These are phyloP conservation scores for Dichotomocladium elegans DNA, from an alignment of 371 early-diverging fungal genomes.

Conservation along the genomic window DNA sequence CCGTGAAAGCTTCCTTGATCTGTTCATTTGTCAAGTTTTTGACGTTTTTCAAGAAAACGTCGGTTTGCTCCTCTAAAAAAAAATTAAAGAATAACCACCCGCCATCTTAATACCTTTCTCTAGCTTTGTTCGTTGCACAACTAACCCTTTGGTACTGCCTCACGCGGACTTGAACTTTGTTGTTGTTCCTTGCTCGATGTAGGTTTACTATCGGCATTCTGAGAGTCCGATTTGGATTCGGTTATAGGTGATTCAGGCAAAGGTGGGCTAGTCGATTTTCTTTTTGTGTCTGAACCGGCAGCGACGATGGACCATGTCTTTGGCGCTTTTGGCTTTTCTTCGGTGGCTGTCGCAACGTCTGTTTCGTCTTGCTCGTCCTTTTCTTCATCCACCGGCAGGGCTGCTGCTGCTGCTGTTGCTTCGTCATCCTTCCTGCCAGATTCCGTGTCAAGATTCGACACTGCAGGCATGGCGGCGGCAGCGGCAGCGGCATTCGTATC, in stretches of 20 bases:
- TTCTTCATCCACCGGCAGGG: constrained; percentile 1
- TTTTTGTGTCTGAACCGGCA: not conserved
- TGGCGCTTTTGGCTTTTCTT: constrained; percentile 7
- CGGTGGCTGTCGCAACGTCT: not conserved
- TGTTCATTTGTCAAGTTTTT: constrained; percentile 27
- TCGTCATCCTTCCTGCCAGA: constrained; percentile 8
- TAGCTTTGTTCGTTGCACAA: not conserved
- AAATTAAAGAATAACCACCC: not conserved
- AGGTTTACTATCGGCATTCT: no score
- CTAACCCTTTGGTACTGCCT: constrained; percentile 8
- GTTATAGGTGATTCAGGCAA: no score
- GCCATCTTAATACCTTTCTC: not conserved
- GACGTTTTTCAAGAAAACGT: constrained; percentile 36
- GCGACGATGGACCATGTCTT: constrained; percentile 53
- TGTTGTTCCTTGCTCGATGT: not conserved
- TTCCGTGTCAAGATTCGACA: not conserved
- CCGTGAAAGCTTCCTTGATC: constrained; percentile 27
- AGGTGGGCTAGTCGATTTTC: no score
- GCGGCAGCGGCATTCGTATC: not conserved
- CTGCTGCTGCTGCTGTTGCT: constrained; percentile 12
- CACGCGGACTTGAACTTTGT: no score
- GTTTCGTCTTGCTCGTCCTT: constrained; percentile 3
- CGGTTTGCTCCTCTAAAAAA: constrained; percentile 13
- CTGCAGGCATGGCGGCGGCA: not conserved
- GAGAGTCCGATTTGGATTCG: no score